Base-by-base conservation (phyloP, 192 early-diverging fungal genomes). In the Coemansia sp. region DNA sequence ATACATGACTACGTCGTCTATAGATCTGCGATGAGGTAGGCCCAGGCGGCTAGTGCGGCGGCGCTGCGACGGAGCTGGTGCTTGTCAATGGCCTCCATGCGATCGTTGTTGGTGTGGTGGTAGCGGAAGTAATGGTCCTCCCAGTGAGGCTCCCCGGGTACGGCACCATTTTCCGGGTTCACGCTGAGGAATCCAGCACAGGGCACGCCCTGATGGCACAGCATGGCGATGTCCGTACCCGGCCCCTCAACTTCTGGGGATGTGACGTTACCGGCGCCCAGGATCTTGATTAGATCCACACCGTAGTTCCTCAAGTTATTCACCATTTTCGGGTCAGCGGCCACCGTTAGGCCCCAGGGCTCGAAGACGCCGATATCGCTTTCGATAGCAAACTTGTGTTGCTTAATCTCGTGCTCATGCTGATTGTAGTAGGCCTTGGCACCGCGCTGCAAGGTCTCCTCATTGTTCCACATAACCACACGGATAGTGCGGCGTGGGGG, bases 341-440 rank as follows among this genome's bases (percentile, higher is more conserved):
- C 75, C 27, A 87, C 83, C 3, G 60, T 56, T 66, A 89, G 78
- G 5, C 88, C 88, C 77, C 85, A 87, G 17, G 88, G 88, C 34
- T 86, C 84, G 74, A 89, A 86, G 33, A 89, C 86, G 41, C 88
- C 88, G 50, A 72, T 84, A 42, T 89, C 88, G 64, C 85, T 85
- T 59, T 89, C 88, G 29, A 89, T 72, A 3, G 88, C 88, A 76
- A 87, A 84, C 37, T n/a, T 37, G 46, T 84, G 81, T 16, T 67
- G 24, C 16, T 29, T 24, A 27, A 84, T 75, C 61, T 84, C 69
- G 40, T 50, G 40, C 19, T 69, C 64, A 65, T 87, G 85, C 50
- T 73, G 69, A 24, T 67, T 77, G 35, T 75, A 70, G 65, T 89
- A 89, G 13, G 83, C 86, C 19, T 81, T 64, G 29, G 85, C 81